These are phyloP conservation scores for Fistulifera solaris DNA, from an alignment of 108 stramenopile genomes.

Conservation along the genomic window DNA sequence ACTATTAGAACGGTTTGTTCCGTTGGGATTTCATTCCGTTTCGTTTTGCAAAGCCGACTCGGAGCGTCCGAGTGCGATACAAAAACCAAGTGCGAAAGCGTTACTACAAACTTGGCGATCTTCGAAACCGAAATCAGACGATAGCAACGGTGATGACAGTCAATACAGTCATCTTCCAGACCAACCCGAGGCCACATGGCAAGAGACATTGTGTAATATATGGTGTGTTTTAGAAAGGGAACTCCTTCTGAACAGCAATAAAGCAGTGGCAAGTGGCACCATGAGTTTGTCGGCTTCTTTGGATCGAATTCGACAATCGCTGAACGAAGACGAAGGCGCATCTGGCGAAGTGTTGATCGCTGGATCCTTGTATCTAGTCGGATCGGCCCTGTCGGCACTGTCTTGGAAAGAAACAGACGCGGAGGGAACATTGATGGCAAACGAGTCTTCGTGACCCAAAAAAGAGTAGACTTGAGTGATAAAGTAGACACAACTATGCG, in stretches of 20 bases:
- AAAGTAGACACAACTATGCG: no score
- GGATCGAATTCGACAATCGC: constrained; percentile 4
- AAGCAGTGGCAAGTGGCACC: constrained; percentile 9
- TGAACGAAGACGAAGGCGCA: constrained; percentile 3
- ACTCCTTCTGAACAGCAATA: constrained; percentile 1
- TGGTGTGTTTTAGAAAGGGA: constrained; percentile 21
- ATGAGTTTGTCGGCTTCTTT: constrained; percentile 6
- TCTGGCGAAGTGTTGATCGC: constrained; percentile 52
- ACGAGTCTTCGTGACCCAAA: no score
- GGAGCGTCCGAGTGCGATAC: constrained; percentile 58
- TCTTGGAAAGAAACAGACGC: constrained; percentile 37
- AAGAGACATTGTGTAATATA: constrained; percentile 42
- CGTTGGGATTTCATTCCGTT: constrained; percentile 32
- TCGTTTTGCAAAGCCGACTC: constrained; percentile 56
- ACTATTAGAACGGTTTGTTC: constrained; percentile 28
- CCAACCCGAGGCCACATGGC: constrained; percentile 28
- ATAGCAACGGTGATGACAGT: neutral
- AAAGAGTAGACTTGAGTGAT: no score
- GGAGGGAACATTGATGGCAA: neutral
- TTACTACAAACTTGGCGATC: constrained; percentile 13
- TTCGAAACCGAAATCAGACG: no score
- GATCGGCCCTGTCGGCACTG: constrained; percentile 40
- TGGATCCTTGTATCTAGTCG: constrained; percentile 76
- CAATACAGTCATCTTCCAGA: neutral
- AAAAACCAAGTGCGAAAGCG: constrained; percentile 31